These are phyloP conservation scores for Fusarium mexicanum DNA, from an alignment of 2,329 filamentous ascomycete species.

Conservation along the genomic window DNA sequence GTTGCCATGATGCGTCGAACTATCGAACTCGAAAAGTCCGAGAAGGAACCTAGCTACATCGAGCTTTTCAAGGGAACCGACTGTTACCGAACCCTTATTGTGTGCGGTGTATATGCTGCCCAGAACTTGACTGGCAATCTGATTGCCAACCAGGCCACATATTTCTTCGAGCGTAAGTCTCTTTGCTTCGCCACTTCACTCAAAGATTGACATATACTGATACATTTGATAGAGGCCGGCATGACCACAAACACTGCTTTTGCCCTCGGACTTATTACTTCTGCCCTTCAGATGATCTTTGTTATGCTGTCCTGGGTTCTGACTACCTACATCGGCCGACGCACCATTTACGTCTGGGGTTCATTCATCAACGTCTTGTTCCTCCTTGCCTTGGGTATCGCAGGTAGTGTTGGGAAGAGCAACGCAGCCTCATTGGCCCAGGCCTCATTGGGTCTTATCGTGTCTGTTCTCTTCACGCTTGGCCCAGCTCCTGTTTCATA, in stretches of 20 bases:
- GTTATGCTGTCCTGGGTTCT: constrained; percentile 75
- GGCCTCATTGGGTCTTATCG: constrained; percentile 70
- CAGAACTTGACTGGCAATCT: constrained; percentile 70
- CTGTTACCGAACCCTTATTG: constrained; percentile 63
- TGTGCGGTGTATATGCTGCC: constrained; percentile 66
- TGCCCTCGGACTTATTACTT: constrained; percentile 71
- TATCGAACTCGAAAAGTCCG: constrained; percentile 61
- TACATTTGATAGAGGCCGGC: constrained; percentile 63
- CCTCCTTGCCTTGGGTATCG: constrained; percentile 67
- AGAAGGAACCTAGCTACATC: constrained; percentile 55
- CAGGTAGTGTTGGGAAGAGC: constrained; percentile 59
- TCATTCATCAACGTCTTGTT: constrained; percentile 63
- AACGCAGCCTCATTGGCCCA: constrained; percentile 50
- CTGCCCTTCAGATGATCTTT: constrained; percentile 68
- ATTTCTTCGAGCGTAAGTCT: constrained; percentile 60
- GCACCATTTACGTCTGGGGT: constrained; percentile 72
- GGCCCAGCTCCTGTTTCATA: constrained; percentile 72
- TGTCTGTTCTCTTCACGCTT: constrained; percentile 71
- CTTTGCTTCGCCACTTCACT: neutral
- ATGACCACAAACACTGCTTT: constrained; percentile 65
- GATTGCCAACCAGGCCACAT: constrained; percentile 70
- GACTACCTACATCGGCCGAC: constrained; percentile 71
- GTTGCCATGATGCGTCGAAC: constrained; percentile 67
- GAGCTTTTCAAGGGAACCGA: constrained; percentile 66
- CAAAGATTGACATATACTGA: neutral